phyloP scores from a whole-genome alignment of 306 rosid species.

The Trifolium subterraneum region DNA sequence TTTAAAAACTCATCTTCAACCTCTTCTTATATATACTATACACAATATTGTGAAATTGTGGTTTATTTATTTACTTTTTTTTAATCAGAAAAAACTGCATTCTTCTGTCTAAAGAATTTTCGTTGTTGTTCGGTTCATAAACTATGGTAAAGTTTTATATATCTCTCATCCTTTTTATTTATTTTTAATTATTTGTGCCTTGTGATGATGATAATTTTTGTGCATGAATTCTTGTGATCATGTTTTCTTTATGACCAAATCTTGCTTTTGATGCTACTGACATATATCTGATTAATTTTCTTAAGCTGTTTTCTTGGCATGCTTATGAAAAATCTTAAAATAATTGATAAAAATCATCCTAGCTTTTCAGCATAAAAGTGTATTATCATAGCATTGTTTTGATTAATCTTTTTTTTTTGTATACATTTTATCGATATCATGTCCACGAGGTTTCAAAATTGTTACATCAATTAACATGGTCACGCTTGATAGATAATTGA shows the following conservation, averaged over 20 bases:
- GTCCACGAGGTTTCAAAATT: neutral
- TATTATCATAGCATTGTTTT: neutral
- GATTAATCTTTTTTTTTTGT: neutral
- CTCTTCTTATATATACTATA: too few species aligned
- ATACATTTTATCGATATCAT: neutral
- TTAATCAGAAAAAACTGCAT: too few species aligned
- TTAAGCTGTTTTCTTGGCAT: neutral
- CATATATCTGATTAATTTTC: neutral
- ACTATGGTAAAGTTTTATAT: slow-evolving; percentile 41
- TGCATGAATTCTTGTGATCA: neutral
- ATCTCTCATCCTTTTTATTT: neutral
- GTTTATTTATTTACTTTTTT: too few species aligned
- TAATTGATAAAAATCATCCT: neutral
- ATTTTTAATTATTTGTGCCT: neutral
- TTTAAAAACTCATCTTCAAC: neutral
- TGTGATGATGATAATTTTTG: slow-evolving; percentile 3
- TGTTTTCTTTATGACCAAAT: neutral
- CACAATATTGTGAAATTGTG: neutral
- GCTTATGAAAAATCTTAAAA: neutral
- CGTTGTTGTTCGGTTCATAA: too few species aligned
- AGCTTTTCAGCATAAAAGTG: neutral
- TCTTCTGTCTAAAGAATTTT: too few species aligned
- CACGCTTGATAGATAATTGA: neutral
- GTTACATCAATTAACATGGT: neutral
- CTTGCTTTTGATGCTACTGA: neutral